These are phyloP conservation scores for Xylaria venustula DNA, from an alignment of 495 filamentous ascomycete species.

Conservation along the genomic window DNA sequence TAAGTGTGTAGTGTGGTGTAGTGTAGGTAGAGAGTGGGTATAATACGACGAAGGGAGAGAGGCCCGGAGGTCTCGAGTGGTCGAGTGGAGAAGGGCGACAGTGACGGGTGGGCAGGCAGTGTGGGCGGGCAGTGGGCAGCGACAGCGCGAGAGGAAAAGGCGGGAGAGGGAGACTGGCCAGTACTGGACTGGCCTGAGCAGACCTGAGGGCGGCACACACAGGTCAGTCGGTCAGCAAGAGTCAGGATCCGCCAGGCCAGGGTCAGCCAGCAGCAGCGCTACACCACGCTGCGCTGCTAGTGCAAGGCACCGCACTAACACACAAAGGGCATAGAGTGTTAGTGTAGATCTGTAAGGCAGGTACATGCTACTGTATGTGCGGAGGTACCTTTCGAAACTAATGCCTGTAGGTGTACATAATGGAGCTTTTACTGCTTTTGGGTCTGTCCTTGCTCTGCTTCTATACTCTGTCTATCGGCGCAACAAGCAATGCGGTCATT, in stretches of 20 bases:
- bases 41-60: slow-evolving; percentile 13
- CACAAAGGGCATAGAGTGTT: too few species aligned
- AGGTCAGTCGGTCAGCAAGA: slow-evolving; percentile 9
- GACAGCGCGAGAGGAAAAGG: slow-evolving; percentile 25
- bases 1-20: neutral
- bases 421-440: too few species aligned
- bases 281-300: slow-evolving; percentile 3
- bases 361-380: too few species aligned
- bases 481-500: too few species aligned
- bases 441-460: too few species aligned
- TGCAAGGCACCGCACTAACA: neutral
- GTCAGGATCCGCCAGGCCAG: slow-evolving; percentile 11
- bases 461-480: too few species aligned
- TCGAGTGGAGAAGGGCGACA: slow-evolving; percentile 24
- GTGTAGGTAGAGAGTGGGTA: slow-evolving; percentile 7
- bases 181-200: neutral
- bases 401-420: too few species aligned
- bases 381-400: too few species aligned
- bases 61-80: slow-evolving; percentile 12
- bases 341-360: neutral
- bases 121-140: slow-evolving; percentile 1
- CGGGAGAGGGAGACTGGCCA: slow-evolving; percentile 25
- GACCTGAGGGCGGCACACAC: slow-evolving; percentile 21
- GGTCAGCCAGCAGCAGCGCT: neutral
- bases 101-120: neutral